A percentile compares a stretch with the other conserved stretches of the same genome.
Conservation (phyloP, 1,284 basidiomycete genomes). For the Neotropicomus parvogracilis region DNA sequence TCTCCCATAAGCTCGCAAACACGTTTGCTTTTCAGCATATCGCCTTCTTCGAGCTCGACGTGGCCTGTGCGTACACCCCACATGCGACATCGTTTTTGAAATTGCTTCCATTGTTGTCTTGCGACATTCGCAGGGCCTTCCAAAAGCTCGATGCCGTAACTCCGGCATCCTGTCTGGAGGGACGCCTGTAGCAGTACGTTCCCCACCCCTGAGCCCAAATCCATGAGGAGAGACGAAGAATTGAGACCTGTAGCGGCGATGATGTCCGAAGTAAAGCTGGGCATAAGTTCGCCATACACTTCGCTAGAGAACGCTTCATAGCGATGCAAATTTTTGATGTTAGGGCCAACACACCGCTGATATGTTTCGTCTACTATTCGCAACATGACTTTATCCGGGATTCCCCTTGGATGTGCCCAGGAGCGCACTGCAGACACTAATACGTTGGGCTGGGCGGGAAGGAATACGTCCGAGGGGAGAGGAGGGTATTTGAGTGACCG, state of each 20-base stretch:
- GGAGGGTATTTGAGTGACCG: slow-evolving; percentile 60
- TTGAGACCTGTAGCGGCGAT: slow-evolving; percentile 54
- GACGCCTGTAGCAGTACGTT: slow-evolving; percentile 75
- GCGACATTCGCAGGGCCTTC: slow-evolving; percentile 63
- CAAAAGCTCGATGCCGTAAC: slow-evolving; percentile 70
- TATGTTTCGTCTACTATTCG: slow-evolving; percentile 77
- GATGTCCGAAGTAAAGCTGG: slow-evolving; percentile 63
- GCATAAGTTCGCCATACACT: slow-evolving; percentile 76
- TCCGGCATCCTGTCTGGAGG: slow-evolving; percentile 68
- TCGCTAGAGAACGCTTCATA: slow-evolving; percentile 74
- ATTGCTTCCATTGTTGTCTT: slow-evolving; percentile 56
- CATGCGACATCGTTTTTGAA: slow-evolving; percentile 64
- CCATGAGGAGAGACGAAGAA: slow-evolving; percentile 62
- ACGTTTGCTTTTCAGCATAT: slow-evolving; percentile 63
- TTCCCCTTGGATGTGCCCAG: slow-evolving; percentile 43
- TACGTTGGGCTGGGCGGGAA: slow-evolving; percentile 42
- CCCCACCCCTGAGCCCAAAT: slow-evolving; percentile 76
- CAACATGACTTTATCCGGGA: slow-evolving; percentile 59
- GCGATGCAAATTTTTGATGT: slow-evolving; percentile 56
- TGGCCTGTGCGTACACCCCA: slow-evolving; percentile 69
- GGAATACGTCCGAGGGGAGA: slow-evolving; percentile 47
- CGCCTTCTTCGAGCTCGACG: slow-evolving; percentile 68
- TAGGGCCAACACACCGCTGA: slow-evolving; percentile 71
- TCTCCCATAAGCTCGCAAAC: slow-evolving; percentile 59
- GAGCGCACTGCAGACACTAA: slow-evolving; percentile 44